Evolutionary conservation across 73 alveolate species (phyloP), one percentile per base, ranked within the genome.

Genomic region (Durusdinium trenchii): DNA sequence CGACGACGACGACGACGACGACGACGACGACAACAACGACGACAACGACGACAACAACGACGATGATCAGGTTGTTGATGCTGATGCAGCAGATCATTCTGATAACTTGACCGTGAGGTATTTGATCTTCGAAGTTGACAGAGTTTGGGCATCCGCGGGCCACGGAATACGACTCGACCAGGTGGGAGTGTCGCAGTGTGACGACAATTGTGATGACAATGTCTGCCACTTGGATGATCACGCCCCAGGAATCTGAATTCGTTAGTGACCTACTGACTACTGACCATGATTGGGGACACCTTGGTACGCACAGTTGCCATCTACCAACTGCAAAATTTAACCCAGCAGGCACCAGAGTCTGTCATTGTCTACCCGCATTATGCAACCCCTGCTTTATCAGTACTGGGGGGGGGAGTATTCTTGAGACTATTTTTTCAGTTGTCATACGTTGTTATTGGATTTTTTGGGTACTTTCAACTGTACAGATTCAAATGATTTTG

Each of bases 241-340:
- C 73, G 73, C 73, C 73, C 73, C 73, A 60, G 73, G 73, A 60
- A 60, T 60, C 14, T 60, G 73, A 60, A 60, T 35, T 60, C 73
- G n/a, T 60, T 60, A 6, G 73, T 60, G 73, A 60, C 73, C 73
- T 60, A 60, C 35, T 60, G 73, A 60, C 73, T 60, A 60, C 35
- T 60, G 73, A 60, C 73, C 73, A 60, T 60, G 73, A 6, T 60
- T 60, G 73, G 73, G 73, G 73, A 60, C 73, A 60, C 73, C 73
- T 60, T 60, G 3, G 73, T 60, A 60, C 18, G 73, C 73, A 60
- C 73, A 35, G 73, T 60, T 60, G 73, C 73, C 73, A 60, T 6
- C 73, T 60, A 6, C 73, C 73, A 60, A 60, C 73, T 60, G 73
- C 36, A 60, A 60, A 60, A 60, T 6, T 60, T 35, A 60, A 6